Base-by-base conservation (phyloP, 768 basidiomycete genomes). In the Mycena maculata region DNA sequence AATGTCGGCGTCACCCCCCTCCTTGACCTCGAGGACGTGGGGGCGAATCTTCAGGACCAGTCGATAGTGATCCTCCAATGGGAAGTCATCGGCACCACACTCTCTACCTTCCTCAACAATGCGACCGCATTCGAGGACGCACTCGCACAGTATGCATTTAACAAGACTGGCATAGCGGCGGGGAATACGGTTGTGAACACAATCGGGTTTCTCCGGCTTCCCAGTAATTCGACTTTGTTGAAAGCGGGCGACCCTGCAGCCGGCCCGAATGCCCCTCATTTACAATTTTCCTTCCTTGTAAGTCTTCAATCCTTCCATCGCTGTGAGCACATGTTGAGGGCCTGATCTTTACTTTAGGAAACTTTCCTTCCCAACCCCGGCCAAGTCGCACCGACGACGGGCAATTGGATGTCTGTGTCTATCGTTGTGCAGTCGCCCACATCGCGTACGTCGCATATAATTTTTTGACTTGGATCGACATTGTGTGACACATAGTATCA, bases 11-110 rank as follows among this genome's bases (percentile, higher is more conserved):
- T 86, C 69, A 31, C 65, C 8, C 57, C 70, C 39, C 65, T 74
- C 41, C 63, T 81, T 30, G 79, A 84, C 55, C 73, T 83, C 0
- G 81, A 82, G 0, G 79, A 75, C 30, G 84, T 86, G 47, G 85
- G 85, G 7, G 70, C 75, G 50, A 81, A 84, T 68, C 71, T 85
- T 16, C 80, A 83, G 56, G 82, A 83, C 36, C 69, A 70, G 25
- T 7, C 50, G 0, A 72, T 76, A 52, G 10, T 69, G 23, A 30
- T 41, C 2, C n/a, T 65, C 27, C 68, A 69, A 23, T 69, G 54
- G 53, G 18, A 47, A 27, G 59, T 58, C 15, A 62, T 61, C 27
- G 48, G 30, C 25, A 27, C 39, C 2, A 69, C 68, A 3, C 53
- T 69, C 0, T 56, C 58, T 4, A 1, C 47, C 1, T 69, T 69